Evolutionary conservation across 192 early-diverging fungal species (phyloP), one percentile per base, ranked within the genome.

Genomic region (Thamnidium elegans): DNA sequence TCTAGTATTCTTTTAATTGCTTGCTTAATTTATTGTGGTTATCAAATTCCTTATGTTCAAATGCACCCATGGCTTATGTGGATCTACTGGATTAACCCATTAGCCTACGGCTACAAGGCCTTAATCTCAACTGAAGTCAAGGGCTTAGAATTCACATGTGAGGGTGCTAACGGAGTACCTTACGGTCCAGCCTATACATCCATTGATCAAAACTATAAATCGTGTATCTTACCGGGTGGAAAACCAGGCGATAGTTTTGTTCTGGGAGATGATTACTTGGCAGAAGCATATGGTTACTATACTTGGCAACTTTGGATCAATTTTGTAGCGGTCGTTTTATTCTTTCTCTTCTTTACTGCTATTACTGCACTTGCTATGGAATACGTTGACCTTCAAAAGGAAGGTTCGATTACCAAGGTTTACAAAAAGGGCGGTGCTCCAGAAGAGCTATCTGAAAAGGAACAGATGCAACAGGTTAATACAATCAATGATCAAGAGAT

Each of bases 91-190:
- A 87, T 90, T 39, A 88, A 89, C 51, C 87, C 87, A 15, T 68
- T 90, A 32, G 81, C 82, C 0, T 92, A 90, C 64, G 87, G 85
- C 19, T 85, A 84, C 71, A 83, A 82, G 63, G 81, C 84, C 11
- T 72, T 92, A n/a, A 73, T 89, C 76, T 78, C 78, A 45, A 90
- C 88, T 65, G 90, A 92, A 77, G 83, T 89, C 55, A 74, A 50
- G 32, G 72, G 67, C 3, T 48, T 48, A 36, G 19, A 70, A 14
- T 65, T 70, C 51, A 44, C 45, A 17, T 73, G 71, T 51, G 66
- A 63, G 42, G 71, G 63, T 9, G 7, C 36, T 34, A 65, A 62
- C 30, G 52, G 55, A 3, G 64, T 86, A 36, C 85, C 85, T 23
- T 74, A 58, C 59, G 87, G 83, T 8, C 74, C 79, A 5, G 62